Conservation (phyloP, 352 stramenopile species). For the Aphanomyces invadans region DNA sequence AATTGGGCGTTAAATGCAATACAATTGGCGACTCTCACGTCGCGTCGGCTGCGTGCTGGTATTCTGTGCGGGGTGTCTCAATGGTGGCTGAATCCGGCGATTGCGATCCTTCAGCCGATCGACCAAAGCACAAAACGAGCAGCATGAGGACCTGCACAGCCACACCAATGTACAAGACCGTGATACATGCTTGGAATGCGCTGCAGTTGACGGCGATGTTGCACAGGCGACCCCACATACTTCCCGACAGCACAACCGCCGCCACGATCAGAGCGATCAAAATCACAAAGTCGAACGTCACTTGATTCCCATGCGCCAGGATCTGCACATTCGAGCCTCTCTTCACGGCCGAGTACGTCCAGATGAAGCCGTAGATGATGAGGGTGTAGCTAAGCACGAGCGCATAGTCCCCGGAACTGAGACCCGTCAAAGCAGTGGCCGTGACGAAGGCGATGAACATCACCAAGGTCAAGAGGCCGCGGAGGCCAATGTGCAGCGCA, state of each 20-base stretch:
- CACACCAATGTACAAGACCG: conserved; percentile 8
- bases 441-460: conserved; percentile 21
- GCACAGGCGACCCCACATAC: background rate
- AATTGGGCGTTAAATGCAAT: too few relatives aligned
- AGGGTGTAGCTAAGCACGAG: conserved; percentile 4
- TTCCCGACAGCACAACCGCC: conserved; percentile 3
- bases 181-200: conserved; percentile 7
- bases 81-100: background rate
- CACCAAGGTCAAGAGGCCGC: background rate
- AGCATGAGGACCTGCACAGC: conserved; percentile 10
- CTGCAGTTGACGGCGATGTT: background rate
- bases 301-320: background rate
- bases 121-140: background rate
- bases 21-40: too few relatives aligned
- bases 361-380: background rate
- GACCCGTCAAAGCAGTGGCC: conserved; percentile 11
- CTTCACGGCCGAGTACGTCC: background rate
- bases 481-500: conserved; percentile 7
- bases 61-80: conserved; percentile 14
- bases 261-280: conserved; percentile 7
- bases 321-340: background rate
- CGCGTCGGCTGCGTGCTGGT: conserved; percentile 1
- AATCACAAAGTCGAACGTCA: background rate
- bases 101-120: background rate
- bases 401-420: conserved; percentile 10